Conservation (phyloP, 345 rosid genomes). For the Salix koriyanagi region DNA sequence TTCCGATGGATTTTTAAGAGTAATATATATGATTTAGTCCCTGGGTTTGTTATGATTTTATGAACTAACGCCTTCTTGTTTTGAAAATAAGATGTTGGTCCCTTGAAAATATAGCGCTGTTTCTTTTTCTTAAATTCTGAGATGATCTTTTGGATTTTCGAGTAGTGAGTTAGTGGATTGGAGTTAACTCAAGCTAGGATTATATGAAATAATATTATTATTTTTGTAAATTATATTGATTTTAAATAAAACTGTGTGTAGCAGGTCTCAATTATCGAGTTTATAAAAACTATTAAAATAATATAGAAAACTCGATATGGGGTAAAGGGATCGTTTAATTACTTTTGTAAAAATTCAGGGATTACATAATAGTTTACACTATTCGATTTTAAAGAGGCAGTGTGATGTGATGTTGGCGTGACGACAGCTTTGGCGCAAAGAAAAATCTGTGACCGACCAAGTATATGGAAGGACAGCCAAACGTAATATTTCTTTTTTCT, state of each 20-base stretch:
- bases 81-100: neutral
- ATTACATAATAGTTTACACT: neutral
- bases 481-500: neutral
- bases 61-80: neutral
- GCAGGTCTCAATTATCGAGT: no score
- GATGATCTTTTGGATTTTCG: neutral
- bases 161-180: no score
- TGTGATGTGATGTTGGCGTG: neutral
- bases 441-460: neutral
- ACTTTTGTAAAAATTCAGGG: neutral
- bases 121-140: neutral
- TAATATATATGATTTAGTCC: neutral
- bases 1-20: neutral
- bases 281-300: no score
- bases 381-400: no score
- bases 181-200: no score
- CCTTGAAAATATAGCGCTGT: neutral
- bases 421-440: conserved; percentile 11
- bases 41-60: neutral
- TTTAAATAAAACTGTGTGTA: no score
- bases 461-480: neutral
- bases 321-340: neutral
- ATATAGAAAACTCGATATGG: neutral
- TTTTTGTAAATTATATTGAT: no score
- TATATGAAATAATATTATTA: no score